phyloP scores from a whole-genome alignment of 345 rosid species.

The Citrus mangshanensis region DNA sequence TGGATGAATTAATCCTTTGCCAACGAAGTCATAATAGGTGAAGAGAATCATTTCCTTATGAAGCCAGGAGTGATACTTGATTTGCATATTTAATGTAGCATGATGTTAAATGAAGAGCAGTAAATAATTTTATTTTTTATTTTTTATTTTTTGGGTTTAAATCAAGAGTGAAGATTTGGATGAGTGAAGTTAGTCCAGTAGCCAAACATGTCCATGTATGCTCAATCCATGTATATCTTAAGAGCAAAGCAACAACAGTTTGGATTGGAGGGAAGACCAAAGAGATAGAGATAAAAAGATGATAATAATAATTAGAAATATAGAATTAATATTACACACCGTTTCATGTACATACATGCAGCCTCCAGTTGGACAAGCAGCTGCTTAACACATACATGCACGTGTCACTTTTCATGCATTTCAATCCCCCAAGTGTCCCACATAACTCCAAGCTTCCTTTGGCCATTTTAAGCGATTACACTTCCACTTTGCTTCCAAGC shows the following conservation, averaged over 20 bases:
- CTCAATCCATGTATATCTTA: background rate
- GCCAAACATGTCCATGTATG: background rate
- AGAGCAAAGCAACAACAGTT: background rate
- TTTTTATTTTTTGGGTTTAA: too few relatives aligned
- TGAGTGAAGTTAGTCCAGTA: background rate
- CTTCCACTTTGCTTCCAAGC: slow-evolving; percentile 39
- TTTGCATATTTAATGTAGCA: too few relatives aligned
- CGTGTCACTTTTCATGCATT: slow-evolving; percentile 29
- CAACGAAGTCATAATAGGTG: too few relatives aligned
- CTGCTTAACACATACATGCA: slow-evolving; percentile 14
- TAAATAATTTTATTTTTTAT: too few relatives aligned
- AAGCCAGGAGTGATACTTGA: too few relatives aligned
- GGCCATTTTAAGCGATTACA: slow-evolving; percentile 12
- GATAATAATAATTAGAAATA: background rate
- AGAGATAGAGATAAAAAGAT: background rate
- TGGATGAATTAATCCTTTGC: too few relatives aligned
- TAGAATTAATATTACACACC: background rate
- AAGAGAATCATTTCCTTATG: too few relatives aligned
- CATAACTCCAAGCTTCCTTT: slow-evolving; percentile 9
- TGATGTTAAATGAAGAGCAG: too few relatives aligned
- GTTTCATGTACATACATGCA: background rate
- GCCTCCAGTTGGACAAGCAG: background rate
- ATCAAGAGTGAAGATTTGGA: background rate
- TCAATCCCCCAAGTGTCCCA: slow-evolving; percentile 38
- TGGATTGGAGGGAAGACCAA: background rate